Evolutionary conservation across 108 stramenopile genomes (phyloP).

Genomic region (Pseudonitzschia pungens): DNA sequence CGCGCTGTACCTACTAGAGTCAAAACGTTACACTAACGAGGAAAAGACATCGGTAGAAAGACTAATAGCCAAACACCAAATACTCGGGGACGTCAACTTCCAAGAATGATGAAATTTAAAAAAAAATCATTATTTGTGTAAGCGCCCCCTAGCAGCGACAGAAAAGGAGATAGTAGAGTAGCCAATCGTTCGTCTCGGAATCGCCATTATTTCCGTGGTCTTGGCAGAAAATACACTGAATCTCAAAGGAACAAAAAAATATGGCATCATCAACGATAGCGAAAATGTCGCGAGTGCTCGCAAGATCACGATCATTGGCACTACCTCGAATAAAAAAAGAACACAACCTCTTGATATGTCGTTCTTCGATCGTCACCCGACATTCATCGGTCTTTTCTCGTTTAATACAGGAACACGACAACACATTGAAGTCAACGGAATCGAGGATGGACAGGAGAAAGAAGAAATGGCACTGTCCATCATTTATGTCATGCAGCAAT

Average conservation of each 20-base stretch:
- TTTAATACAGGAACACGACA: slow-evolving; percentile 22
- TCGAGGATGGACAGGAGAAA: background rate
- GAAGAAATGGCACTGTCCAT: slow-evolving; percentile 10
- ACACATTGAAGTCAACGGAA: slow-evolving; percentile 6
- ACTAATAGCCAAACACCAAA: no score
- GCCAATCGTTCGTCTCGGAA: no score
- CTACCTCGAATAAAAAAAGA: background rate
- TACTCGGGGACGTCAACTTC: no score
- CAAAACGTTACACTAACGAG: no score
- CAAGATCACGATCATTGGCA: background rate
- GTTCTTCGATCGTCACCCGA: background rate
- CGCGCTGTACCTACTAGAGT: no score
- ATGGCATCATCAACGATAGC: background rate
- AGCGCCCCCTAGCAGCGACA: no score
- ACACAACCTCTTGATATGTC: background rate
- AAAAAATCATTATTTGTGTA: no score
- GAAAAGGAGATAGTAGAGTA: no score
- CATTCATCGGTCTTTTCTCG: background rate
- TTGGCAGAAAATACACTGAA: no score
- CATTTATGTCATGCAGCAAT: slow-evolving; percentile 14
- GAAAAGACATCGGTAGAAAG: no score
- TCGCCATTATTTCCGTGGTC: no score
- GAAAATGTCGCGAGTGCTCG: background rate
- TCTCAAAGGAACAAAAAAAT: background rate
- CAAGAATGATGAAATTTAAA: no score